Evolutionary conservation across 2,329 filamentous ascomycete genomes (phyloP).

Genomic region (Botrytis cinerea): DNA sequence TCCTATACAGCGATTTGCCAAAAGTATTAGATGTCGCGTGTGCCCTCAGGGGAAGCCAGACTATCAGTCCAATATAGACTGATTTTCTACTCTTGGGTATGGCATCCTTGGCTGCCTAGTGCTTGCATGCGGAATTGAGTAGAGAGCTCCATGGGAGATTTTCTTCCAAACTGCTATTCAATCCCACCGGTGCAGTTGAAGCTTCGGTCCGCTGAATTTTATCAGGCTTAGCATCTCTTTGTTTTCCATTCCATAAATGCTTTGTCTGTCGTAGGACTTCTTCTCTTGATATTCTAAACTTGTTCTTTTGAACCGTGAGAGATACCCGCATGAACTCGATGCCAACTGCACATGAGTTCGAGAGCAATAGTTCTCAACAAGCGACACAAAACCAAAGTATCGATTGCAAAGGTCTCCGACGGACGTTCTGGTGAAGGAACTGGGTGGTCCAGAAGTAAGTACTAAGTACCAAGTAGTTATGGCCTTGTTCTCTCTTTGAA

Average conservation of each 20-base stretch:
- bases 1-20: no score
- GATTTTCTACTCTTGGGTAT: background rate
- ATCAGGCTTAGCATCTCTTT: background rate
- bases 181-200: background rate
- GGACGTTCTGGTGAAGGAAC: background rate
- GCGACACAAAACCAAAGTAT: background rate
- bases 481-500: background rate
- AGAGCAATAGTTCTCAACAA: background rate
- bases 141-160: background rate
- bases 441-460: background rate
- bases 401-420: background rate
- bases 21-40: no score
- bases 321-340: background rate
- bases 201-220: background rate
- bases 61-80: background rate
- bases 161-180: background rate
- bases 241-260: background rate
- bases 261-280: background rate
- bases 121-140: background rate
- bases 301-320: background rate
- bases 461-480: background rate
- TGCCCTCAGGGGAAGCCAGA: no score
- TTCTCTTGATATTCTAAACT: background rate
- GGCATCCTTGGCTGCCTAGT: background rate
- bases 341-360: background rate